Conservation (phyloP, 179 eudicot genomes). For the Carnegiea gigantea region DNA sequence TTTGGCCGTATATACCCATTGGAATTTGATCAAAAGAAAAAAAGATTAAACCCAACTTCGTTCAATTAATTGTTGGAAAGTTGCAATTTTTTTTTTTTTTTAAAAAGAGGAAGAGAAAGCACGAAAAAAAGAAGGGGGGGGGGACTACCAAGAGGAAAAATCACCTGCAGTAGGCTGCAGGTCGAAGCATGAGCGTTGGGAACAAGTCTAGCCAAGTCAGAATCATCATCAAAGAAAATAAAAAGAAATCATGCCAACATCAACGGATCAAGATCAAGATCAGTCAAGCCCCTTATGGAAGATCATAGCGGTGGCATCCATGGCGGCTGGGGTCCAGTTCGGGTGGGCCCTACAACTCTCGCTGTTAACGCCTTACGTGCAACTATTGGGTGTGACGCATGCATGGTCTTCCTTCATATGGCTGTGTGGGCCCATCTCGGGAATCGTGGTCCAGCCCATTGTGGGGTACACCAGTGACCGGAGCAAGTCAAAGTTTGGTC, state of each 20-base stretch:
- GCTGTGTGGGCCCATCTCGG: constrained; percentile 52
- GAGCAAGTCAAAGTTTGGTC: constrained; percentile 32
- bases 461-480: constrained; percentile 46
- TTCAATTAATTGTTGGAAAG: too few species aligned
- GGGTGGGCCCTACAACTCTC: constrained; percentile 56
- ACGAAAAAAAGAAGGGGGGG: background rate
- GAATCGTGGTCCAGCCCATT: constrained; percentile 45
- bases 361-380: constrained; percentile 47
- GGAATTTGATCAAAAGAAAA: background rate
- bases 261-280: background rate
- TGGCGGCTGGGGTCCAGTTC: constrained; percentile 50
- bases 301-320: constrained; percentile 33
- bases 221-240: background rate
- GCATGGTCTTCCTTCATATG: constrained; percentile 48
- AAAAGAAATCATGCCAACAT: constrained; percentile 14
- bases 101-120: background rate
- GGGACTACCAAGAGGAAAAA: background rate
- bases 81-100: too few species aligned
- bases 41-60: too few species aligned
- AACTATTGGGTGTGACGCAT: constrained; percentile 39
- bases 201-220: background rate
- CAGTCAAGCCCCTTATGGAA: constrained; percentile 25
- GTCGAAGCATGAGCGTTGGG: constrained; percentile 6
- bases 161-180: constrained; percentile 8
- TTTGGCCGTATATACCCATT: background rate